These are phyloP conservation scores for Ceratobasidium theobromae DNA, from an alignment of 1,284 basidiomycete species.

Conservation along the genomic window DNA sequence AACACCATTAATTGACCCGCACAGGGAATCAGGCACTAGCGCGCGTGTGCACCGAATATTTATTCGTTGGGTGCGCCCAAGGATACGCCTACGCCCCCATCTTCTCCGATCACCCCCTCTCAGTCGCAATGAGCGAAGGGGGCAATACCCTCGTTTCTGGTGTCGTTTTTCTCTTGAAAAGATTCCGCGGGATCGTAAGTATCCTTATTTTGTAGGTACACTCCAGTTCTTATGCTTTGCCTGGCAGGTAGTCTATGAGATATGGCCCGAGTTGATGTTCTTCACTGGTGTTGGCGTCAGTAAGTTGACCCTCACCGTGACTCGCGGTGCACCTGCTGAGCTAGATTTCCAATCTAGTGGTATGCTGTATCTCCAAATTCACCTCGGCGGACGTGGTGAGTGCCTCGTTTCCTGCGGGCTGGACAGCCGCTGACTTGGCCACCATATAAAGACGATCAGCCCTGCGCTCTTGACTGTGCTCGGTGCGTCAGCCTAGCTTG, in stretches of 20 bases:
- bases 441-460: neutral
- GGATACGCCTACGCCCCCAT: neutral
- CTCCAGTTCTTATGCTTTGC: neutral
- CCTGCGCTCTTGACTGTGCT: slow-evolving; percentile 46
- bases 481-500: slow-evolving; percentile 37
- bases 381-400: neutral
- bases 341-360: neutral
- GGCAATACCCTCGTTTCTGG: no score
- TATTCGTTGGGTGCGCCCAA: neutral
- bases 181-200: slow-evolving; percentile 9
- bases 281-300: neutral
- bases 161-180: no score
- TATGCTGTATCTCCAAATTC: neutral
- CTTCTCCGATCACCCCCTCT: neutral
- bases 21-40: neutral
- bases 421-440: neutral
- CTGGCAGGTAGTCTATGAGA: neutral
- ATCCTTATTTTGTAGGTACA: neutral
- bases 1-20: no score
- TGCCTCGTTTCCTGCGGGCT: neutral
- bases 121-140: neutral
- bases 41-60: neutral
- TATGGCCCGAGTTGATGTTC: slow-evolving; percentile 19
- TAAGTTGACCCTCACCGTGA: neutral
- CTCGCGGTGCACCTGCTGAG: neutral